Evolutionary conservation across 2,329 filamentous ascomycete genomes (phyloP), one percentile per base, ranked within the genome.

Genomic region (Trichoderma koningiopsis): DNA sequence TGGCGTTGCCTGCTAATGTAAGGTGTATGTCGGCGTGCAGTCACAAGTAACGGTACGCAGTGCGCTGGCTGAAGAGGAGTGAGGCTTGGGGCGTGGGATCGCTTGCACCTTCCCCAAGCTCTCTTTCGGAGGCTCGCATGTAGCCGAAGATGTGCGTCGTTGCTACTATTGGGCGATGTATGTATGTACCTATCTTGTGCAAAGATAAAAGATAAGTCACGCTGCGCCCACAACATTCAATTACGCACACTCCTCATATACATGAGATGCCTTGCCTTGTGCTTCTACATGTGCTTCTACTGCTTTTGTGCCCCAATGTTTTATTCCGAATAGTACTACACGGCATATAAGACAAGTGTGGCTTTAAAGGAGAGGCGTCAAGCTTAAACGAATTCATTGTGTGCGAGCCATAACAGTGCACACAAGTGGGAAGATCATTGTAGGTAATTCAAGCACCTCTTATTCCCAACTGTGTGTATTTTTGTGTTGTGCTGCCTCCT

Each of bases 121-220:
- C 52, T 65, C 29, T 58, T 27, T 43, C 37, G 63, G 53, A 47
- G 55, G 27, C 55, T 57, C 55, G 63, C 63, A 66, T 58, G 63
- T 53, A 58, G 52, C 53, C 55, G 63, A 40, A 57, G 63, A 58
- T 49, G 53, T 35, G 53, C 57, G 22, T 66, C 63, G 53, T 33
- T 24, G 33, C 31, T 35, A 13, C 19, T 33, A 52, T 43, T 56
- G 14, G 37, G 35, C 24, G 27, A 55, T 29, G 31, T 63, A 49
- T 4, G 33, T 35, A 24, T 14, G 2, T 43, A 43, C 16, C 47
- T 22, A 43, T 22, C 47, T 22, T 24, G 47, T 8, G 22, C n/a
- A 49, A n/a, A 33, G 31, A 40, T 31, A 7, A 24, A 29, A 31
- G 49, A 43, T 52, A 8, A 29, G 22, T 24, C 24, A 35, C 40